Evolutionary conservation across 352 stramenopile species (phyloP).

Genomic region (Globisporangium sylvaticum): DNA sequence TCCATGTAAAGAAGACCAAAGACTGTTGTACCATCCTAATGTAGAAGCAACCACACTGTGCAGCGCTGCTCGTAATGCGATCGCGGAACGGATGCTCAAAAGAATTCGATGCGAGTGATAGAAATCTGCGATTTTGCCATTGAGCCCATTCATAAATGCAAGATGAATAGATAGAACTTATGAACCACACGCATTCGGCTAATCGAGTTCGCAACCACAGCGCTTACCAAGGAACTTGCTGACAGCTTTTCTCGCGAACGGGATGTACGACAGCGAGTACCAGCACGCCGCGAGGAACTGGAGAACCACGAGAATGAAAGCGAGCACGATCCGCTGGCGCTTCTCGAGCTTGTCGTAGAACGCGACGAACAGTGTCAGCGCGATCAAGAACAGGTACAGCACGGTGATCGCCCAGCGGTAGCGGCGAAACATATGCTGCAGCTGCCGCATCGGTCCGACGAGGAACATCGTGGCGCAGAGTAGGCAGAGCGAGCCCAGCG

Average conservation of each 20-base stretch:
- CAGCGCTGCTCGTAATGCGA: not conserved
- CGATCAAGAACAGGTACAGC: constrained; percentile 45
- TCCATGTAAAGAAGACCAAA: constrained; percentile 16
- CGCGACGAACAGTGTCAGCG: constrained; percentile 39
- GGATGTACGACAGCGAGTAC: constrained; percentile 82
- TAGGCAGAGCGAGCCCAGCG: constrained; percentile 47
- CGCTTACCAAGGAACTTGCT: constrained; percentile 9
- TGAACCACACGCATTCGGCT: not conserved
- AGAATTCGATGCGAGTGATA: not conserved
- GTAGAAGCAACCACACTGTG: not conserved
- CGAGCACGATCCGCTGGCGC: constrained; percentile 28
- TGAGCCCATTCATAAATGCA: not conserved
- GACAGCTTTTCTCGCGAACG: constrained; percentile 51
- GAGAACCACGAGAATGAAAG: constrained; percentile 53
- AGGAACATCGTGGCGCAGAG: constrained; percentile 23
- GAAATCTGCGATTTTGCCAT: not conserved
- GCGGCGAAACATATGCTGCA: constrained; percentile 58
- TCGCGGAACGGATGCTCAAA: not conserved
- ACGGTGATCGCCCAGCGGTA: constrained; percentile 34
- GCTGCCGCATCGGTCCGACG: constrained; percentile 51
- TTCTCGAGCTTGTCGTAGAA: constrained; percentile 20
- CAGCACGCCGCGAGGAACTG: constrained; percentile 75
- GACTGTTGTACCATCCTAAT: not conserved
- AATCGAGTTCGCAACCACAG: not conserved
- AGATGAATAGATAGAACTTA: constrained; percentile 2